Base-by-base conservation (phyloP, 2,329 filamentous ascomycete species). In the Plenodomus tracheiphilus region DNA sequence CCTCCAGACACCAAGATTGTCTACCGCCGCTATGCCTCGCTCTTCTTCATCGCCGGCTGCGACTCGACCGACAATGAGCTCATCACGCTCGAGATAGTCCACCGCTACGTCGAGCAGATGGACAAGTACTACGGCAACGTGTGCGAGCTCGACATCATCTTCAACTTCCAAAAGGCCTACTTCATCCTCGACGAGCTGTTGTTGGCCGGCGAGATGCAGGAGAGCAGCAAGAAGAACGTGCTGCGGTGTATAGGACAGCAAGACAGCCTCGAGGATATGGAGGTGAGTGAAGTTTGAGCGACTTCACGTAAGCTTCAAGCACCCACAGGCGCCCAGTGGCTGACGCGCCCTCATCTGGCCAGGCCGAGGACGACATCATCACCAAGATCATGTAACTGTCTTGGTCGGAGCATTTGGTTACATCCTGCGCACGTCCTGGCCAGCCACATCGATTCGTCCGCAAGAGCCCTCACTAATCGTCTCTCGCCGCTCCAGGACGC, bases 41-140 rank as follows among this genome's bases (percentile, higher is more conserved):
- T 99, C 54, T 99, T 97, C 82, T 99, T 99, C 82, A 99, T 99
- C 74, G 92, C 93, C 68, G 94, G 94, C 66, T 96, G 91, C 78
- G 87, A 91, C 45, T 92, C 92, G n/a, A 91, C 91, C 56, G 94
- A 99, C 76, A 99, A 99, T 76, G 94, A 99, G 73, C 80, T 99
- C 70, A 97, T 97, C 73, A 96, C 91, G 19, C 90, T 99, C 71
- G 94, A 99, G 75, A 91, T 99, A 71, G 95, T 99, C 67, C 94
- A 99, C 75, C 91, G 94, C 76, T 99, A 99, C 74, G 94, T 99
- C 70, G 94, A 99, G 76, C 94, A 99, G 78, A 99, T 99, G 94
- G 94, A 99, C 82, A 99, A 99, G 75, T 99, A 99, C 80, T 99
- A 97, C 75, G 94, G 94, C 75, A 99, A 99, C 74, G 94, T 99